Evolutionary conservation across 176 grass and related monocot species (phyloP).

Genomic region (Avena atlantica): DNA sequence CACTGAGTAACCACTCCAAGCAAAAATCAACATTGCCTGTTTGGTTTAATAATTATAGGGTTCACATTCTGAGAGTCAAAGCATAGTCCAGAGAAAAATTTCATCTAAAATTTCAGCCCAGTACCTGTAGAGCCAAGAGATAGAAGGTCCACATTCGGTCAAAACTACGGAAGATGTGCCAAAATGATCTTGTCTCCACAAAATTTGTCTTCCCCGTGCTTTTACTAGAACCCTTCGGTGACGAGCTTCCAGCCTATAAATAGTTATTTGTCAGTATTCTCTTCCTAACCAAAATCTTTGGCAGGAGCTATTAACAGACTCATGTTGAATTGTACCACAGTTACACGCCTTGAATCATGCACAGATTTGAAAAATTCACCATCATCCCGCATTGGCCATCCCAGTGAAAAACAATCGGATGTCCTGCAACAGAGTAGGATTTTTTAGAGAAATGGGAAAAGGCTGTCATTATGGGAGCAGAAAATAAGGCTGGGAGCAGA

Average conservation of each 20-base stretch:
- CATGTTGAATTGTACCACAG: constrained; percentile 50
- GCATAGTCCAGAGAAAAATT: constrained; percentile 15
- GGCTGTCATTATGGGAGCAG: not conserved
- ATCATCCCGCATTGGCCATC: constrained; percentile 98
- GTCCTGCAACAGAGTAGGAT: constrained; percentile 65
- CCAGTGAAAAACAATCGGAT: constrained; percentile 87
- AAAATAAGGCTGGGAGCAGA: constrained; percentile 47
- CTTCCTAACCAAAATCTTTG: constrained; percentile 34
- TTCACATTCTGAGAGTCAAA: constrained; percentile 31
- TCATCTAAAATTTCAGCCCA: constrained; percentile 11
- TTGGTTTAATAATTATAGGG: constrained; percentile 36
- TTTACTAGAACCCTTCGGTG: constrained; percentile 57
- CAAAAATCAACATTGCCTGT: constrained; percentile 88
- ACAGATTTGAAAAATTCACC: constrained; percentile 93
- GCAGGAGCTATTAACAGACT: constrained; percentile 39
- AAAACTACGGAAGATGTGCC: constrained; percentile 96
- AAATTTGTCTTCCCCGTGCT: constrained; percentile 93
- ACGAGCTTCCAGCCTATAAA: constrained; percentile 64
- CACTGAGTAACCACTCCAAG: constrained; percentile 72
- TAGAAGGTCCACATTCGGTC: constrained; percentile 99
- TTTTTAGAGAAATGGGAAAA: constrained; percentile 36
- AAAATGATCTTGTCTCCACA: constrained; percentile 95
- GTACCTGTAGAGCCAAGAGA: constrained; percentile 84
- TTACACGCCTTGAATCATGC: constrained; percentile 56
- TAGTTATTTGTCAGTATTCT: constrained; percentile 30